A percentile compares a stretch with the other conserved stretches of the same genome.
Conservation (phyloP, 192 early-diverging fungal genomes). For the Rhizophagus clarus region DNA sequence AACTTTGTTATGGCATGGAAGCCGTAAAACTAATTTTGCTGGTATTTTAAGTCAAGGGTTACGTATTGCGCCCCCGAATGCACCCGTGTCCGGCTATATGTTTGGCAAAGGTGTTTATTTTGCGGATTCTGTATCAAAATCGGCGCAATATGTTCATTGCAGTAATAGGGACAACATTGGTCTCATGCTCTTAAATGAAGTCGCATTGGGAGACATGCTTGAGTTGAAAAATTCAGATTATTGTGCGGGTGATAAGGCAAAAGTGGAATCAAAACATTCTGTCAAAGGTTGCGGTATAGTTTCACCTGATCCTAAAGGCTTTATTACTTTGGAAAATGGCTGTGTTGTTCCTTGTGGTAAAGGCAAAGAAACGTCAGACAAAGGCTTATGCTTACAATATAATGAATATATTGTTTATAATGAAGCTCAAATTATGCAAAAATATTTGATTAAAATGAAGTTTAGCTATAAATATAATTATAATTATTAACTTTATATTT, state of each 20-base stretch:
- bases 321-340: slow-evolving; percentile 47
- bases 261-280: slow-evolving; percentile 51
- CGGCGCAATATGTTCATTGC: slow-evolving; percentile 69
- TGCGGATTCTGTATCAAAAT: slow-evolving; percentile 78
- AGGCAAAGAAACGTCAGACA: not conserved
- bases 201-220: slow-evolving; percentile 66
- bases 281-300: slow-evolving; percentile 67
- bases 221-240: slow-evolving; percentile 52
- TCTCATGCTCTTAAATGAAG: slow-evolving; percentile 77
- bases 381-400: slow-evolving; percentile 49
- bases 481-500: too few relatives aligned
- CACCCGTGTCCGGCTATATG: slow-evolving; percentile 69
- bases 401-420: slow-evolving; percentile 85
- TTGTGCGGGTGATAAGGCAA: slow-evolving; percentile 48
- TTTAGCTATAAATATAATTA: slow-evolving; percentile 42
- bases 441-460: slow-evolving; percentile 57
- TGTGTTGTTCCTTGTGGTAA: slow-evolving; percentile 55
- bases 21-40: slow-evolving; percentile 72
- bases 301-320: slow-evolving; percentile 54
- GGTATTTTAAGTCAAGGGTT: slow-evolving; percentile 73
- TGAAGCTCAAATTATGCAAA: slow-evolving; percentile 68
- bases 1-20: slow-evolving; percentile 82
- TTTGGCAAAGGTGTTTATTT: slow-evolving; percentile 88
- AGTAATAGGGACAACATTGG: slow-evolving; percentile 42
- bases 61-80: slow-evolving; percentile 69